Conservation (phyloP, 805 yeast species). For the Starmerella lactis-condensi region DNA sequence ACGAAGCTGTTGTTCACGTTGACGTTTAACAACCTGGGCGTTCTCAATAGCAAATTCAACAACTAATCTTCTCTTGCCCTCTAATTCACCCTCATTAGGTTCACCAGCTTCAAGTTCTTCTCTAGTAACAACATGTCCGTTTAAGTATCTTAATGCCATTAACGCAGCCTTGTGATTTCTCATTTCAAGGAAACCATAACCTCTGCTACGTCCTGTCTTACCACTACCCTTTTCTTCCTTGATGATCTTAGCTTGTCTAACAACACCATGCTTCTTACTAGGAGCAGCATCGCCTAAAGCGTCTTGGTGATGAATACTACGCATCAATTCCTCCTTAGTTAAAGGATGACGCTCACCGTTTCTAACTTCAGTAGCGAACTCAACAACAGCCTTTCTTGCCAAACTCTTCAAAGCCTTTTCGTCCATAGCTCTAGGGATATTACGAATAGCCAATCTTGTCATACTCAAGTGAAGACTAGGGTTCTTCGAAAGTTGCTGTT, state of each 20-base stretch:
- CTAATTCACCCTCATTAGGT: conserved; percentile 12
- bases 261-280: conserved; percentile 71
- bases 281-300: conserved; percentile 33
- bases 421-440: conserved; percentile 80
- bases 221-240: conserved; percentile 84
- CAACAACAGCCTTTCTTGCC: conserved; percentile 86
- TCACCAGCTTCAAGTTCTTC: conserved; percentile 35
- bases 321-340: conserved; percentile 67
- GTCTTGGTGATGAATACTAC: conserved; percentile 57
- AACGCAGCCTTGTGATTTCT: conserved; percentile 82
- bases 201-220: conserved; percentile 77
- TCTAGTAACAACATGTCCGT: conserved; percentile 66
- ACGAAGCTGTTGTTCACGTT: conserved; percentile 35
- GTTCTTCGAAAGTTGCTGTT: conserved; percentile 75
- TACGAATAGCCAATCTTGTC: conserved; percentile 87
- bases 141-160: conserved; percentile 93
- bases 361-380: conserved; percentile 78
- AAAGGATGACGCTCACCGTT: conserved; percentile 60
- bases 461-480: conserved; percentile 83
- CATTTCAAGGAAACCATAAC: conserved; percentile 88
- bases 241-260: conserved; percentile 80
- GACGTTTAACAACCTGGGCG: conserved; percentile 80
- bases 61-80: conserved; percentile 49
- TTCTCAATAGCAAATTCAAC: conserved; percentile 94
- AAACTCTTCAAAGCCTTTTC: conserved; percentile 75